Conservation (phyloP, 179 eudicot species). For the Heliamphora ciliata region DNA sequence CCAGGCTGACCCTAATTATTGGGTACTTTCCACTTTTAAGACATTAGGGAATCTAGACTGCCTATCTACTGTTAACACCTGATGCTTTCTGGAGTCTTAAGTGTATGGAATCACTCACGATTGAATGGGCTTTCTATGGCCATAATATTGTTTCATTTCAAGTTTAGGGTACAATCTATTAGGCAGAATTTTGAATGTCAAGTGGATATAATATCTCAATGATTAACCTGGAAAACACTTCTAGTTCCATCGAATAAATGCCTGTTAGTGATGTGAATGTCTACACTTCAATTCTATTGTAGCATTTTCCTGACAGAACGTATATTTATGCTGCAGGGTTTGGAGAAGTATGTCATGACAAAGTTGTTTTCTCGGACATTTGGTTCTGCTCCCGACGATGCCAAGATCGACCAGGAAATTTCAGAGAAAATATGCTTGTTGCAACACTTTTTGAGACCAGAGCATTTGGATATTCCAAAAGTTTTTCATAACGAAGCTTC, state of each 20-base stretch:
- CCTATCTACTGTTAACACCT: background rate
- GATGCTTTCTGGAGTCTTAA: background rate
- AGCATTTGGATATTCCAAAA: constrained; percentile 30
- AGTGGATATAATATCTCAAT: background rate
- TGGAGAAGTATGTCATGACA: constrained; percentile 33
- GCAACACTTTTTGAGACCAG: constrained; percentile 25
- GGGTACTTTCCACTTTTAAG: background rate
- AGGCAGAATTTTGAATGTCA: background rate
- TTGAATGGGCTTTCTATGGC: background rate
- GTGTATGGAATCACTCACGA: background rate
- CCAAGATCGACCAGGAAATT: constrained; percentile 22
- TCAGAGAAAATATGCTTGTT: constrained; percentile 23
- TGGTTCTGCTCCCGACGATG: constrained; percentile 24
- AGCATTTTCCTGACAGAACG: background rate
- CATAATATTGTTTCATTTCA: background rate
- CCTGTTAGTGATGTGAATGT: background rate
- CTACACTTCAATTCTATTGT: background rate
- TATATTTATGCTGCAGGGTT: constrained; percentile 17
- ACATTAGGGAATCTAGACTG: background rate
- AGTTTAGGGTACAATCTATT: background rate
- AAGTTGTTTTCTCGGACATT: constrained; percentile 29
- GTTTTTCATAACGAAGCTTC: constrained; percentile 24
- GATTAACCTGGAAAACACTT: background rate
- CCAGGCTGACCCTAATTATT: background rate
- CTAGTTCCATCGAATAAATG: background rate